These are phyloP conservation scores for Linderniella brevidens DNA, from an alignment of 257 asterid species.

Conservation along the genomic window DNA sequence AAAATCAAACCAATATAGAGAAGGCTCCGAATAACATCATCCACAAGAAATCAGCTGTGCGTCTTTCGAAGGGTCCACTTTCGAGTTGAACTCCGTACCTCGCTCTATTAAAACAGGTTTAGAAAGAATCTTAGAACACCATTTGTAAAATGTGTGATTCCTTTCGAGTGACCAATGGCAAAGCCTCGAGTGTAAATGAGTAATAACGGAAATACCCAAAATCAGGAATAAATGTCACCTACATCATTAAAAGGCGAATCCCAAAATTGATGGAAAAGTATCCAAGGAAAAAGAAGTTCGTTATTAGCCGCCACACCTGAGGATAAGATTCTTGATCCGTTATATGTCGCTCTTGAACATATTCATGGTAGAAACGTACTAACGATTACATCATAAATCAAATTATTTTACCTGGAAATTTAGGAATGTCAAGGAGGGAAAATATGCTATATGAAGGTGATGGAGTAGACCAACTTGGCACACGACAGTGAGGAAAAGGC, in stretches of 20 bases:
- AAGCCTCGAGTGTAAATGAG: slow-evolving; percentile 8
- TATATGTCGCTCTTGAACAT: background rate
- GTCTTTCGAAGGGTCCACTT: slow-evolving; percentile 69
- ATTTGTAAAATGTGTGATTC: no score
- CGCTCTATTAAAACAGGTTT: slow-evolving; percentile 39
- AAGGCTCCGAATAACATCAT: slow-evolving; percentile 93
- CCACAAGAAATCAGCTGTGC: slow-evolving; percentile 98
- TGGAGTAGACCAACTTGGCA: slow-evolving; percentile 44
- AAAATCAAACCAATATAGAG: slow-evolving; percentile 44
- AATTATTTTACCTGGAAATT: slow-evolving; percentile 43
- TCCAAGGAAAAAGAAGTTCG: slow-evolving; percentile 83
- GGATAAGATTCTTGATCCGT: background rate
- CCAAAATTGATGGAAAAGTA: slow-evolving; percentile 83
- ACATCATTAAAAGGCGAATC: slow-evolving; percentile 97
- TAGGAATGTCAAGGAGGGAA: slow-evolving; percentile 28
- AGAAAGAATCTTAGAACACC: slow-evolving; percentile 2
- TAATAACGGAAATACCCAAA: slow-evolving; percentile 4
- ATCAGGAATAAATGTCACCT: slow-evolving; percentile 17
- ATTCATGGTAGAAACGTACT: background rate
- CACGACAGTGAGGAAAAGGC: slow-evolving; percentile 41
- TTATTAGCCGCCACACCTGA: slow-evolving; percentile 72
- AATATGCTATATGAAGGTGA: slow-evolving; percentile 37
- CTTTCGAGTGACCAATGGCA: background rate
- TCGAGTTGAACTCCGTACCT: slow-evolving; percentile 98
- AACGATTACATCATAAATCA: background rate